These are phyloP conservation scores for Austroboletus niveus DNA, from an alignment of 1,284 basidiomycete genomes.

Conservation along the genomic window DNA sequence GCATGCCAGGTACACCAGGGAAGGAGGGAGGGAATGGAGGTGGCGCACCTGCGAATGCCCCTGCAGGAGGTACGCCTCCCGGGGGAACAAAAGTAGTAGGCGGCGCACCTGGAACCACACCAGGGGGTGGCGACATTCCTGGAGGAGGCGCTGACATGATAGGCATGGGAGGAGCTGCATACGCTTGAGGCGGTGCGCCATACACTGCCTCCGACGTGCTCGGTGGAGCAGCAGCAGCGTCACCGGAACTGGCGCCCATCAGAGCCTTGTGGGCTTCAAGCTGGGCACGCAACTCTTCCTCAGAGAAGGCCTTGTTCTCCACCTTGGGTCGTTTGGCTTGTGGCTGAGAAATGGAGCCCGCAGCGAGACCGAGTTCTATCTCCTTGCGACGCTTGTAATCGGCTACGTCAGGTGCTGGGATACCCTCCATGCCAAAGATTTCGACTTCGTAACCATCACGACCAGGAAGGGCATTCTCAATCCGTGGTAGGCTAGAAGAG, in stretches of 20 bases:
- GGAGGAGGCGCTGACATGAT: conserved; percentile 40
- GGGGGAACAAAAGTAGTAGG: conserved; percentile 35
- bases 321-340: conserved; percentile 80
- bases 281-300: conserved; percentile 83
- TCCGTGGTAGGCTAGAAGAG: conserved; percentile 65
- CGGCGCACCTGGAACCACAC: conserved; percentile 37
- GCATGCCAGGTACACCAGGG: conserved; percentile 39
- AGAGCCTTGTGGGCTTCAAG: conserved; percentile 89
- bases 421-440: conserved; percentile 99
- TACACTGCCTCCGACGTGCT: conserved; percentile 53
- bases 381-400: conserved; percentile 95
- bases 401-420: conserved; percentile 89
- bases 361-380: conserved; percentile 83
- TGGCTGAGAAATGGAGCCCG: conserved; percentile 77
- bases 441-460: conserved; percentile 98
- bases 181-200: conserved; percentile 66
- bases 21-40: conserved; percentile 38
- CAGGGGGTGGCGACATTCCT: conserved; percentile 43
- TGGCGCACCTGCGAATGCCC: conserved; percentile 34
- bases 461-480: conserved; percentile 95
- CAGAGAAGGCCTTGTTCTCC: conserved; percentile 77
- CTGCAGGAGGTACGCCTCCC: conserved; percentile 31
- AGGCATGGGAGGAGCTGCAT: conserved; percentile 54
- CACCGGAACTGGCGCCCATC: conserved; percentile 65
- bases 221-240: conserved; percentile 35